Base-by-base conservation (phyloP, 495 filamentous ascomycete genomes). In the Melanomma pulvis-pyrius region DNA sequence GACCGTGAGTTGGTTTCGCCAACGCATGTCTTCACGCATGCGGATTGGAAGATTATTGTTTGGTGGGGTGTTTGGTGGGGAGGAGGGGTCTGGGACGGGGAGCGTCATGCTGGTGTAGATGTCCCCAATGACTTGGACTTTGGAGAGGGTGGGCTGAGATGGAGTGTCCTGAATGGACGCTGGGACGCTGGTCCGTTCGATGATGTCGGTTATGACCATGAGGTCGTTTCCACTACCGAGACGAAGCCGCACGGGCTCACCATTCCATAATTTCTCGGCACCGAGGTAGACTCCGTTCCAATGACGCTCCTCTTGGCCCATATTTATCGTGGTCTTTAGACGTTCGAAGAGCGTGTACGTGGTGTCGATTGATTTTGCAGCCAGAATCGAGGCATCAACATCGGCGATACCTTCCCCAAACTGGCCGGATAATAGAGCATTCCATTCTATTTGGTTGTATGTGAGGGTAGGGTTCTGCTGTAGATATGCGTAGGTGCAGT, bases 211-310 rank as follows among this genome's bases (percentile, higher is more conserved):
- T 22, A 87, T 68, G 26, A 88, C 77, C 74, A 87, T 77, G 50
- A 88, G 75, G 63, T 86, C 83, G 29, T 73, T 77, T 13, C 79
- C 81, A 7, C 70, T 71, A 19, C 71, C 71, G 28, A 75, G 56
- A 63, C 76, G 69, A 1, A 87, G 68, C 17, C 86, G 80, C 22
- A 87, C 75, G 21, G 82, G 75, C 22, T 88, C 86, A 6, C 86
- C 84, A 3, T 81, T 75, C 82, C 84, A 88, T 41, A 88, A 73
- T 68, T 86, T 86, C 62, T 88, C 86, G 0, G 82, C 85, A 34
- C 86, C 86, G n/a, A 87, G 74, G 73, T 77, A 88, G 39, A 87
- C 74, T n/a, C 86, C 83, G 19, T 82, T 80, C 68, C 82, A 88
- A 61, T 78, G 70, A 1, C 70, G 73, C 63, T 81, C 81, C 44